Base-by-base conservation (phyloP, 257 asterid species). In the Solanum stenotomum region DNA sequence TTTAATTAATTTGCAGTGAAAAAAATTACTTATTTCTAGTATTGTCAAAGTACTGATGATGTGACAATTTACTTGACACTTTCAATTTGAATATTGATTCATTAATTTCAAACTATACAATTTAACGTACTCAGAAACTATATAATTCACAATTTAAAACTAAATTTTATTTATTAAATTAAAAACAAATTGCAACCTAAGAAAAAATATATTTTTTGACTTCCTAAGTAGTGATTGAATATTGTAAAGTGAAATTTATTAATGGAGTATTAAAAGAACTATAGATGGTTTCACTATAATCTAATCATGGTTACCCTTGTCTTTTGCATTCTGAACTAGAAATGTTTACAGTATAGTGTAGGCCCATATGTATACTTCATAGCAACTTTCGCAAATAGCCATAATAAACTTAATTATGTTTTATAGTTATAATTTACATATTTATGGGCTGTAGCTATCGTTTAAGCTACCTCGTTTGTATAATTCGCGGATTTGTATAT, bases 1-100 rank as follows among this genome's bases (percentile, higher is more conserved):
- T 56, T 52, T 7, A 3, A 56, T 18, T 56, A 3, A 56, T 61
- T 23, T 0, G 6, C 3, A 0, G 0, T 22, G 13, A 3, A 16
- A 52, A 38, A 14, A 52, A 52, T 2, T 3, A 22, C 12, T 1
- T 59, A 22, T 59, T 59, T 59, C 13, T 0, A 22, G 27, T 59
- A 23, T 27, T 74, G 6, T 25, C 13, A 27, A 23, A n/a, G n/a
- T n/a, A 76, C 12, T 23, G 20, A 76, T 76, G 23, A 23, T 76
- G 83, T 7, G 63, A 78, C 63, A 25, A 40, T n/a, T 8, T 42
- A 13, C 44, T 78, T 77, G 1, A 37, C 33, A 78, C 37, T 13
- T 1, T 40, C 83, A 35, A 78, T n/a, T 77, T 77, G 23, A 38
- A 23, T 77, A 6, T 38, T 23, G 56, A 38, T 38, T 38, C 33